phyloP scores from a whole-genome alignment of 164 flowering plant genomes.

The Liquidambar formosana region DNA sequence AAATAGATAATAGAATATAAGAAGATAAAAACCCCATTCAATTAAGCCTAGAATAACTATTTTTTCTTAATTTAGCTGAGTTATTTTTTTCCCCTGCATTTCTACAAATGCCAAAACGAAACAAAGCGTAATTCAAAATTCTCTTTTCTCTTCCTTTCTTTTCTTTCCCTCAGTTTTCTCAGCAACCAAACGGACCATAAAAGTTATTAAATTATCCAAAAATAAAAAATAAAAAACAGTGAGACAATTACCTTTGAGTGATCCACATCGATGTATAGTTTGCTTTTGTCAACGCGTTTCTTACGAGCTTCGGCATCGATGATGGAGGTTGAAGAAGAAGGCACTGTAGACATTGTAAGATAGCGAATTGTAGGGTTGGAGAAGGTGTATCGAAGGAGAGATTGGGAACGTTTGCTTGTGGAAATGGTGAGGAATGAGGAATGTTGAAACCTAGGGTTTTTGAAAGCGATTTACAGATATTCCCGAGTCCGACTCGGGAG shows the following conservation, averaged over 20 bases:
- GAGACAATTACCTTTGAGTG: slow-evolving; percentile 52
- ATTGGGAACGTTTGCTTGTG: slow-evolving; percentile 2
- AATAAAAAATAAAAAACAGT: neutral
- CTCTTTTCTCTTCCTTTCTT: too few species aligned
- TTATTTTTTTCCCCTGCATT: too few species aligned
- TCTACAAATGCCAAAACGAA: too few species aligned
- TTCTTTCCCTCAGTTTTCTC: neutral
- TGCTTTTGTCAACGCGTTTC: slow-evolving; percentile 71
- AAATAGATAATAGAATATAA: too few species aligned
- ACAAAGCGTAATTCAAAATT: too few species aligned
- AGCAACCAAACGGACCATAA: neutral
- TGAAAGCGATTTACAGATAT: slow-evolving; percentile 10
- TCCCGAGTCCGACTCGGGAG: too few species aligned
- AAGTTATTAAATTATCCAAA: neutral
- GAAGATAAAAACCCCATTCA: too few species aligned
- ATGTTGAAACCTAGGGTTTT: too few species aligned
- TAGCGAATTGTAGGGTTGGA: neutral
- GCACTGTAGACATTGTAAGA: slow-evolving; percentile 18
- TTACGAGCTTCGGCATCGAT: slow-evolving; percentile 40
- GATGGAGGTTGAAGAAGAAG: slow-evolving; percentile 18
- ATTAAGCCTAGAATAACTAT: too few species aligned
- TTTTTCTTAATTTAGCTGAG: too few species aligned
- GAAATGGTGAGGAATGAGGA: neutral
- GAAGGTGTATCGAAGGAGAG: neutral
- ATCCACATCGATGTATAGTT: slow-evolving; percentile 79